Base-by-base conservation (phyloP, 1,139 yeast genomes). In the Nakaseomyces sp. region DNA sequence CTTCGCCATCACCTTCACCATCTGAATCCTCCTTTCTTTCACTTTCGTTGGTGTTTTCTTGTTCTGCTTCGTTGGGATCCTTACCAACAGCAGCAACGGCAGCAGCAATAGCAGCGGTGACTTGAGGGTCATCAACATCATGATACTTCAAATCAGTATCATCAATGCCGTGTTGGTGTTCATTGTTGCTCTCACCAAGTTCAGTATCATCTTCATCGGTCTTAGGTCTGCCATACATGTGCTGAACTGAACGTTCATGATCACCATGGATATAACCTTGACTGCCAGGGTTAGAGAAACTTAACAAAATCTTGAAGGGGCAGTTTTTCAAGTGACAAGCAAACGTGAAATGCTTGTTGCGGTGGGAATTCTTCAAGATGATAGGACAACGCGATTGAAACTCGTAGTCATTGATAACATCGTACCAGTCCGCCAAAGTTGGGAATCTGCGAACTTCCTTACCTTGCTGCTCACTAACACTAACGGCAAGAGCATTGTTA, bases 341-440 rank as follows among this genome's bases (percentile, higher is more conserved):
- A 48, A 58, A 61, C 37, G 66, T 61, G 48, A 59, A 61, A 48
- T 61, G 65, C 45, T 58, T 61, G 46, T 58, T 59, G 37, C 58
- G 52, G 42, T 61, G 66, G 9, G 65, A 61, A 43, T 61, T 61
- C 47, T 61, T 61, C 50, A 61, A 44, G 20, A 61, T 61, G 24
- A 61, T 58, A 3, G 66, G 66, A 37, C 64, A 60, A 17, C 65
- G 43, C 10, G 64, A 58, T 45, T 60, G 63, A 42, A 57, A 61
- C 47, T 61, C 66, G 39, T 61, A 61, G 42, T 61, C 65, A 41
- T 60, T 60, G 29, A 61, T 57, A 26, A 58, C 64, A 40, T 58
- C 54, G 43, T 61, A 60, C 64, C 65, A 61, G 15, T 57, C 54
- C 25, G 57, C 60, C 37, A 61, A 45, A 39, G 59, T 58, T 2